These are phyloP conservation scores for Cryptococcus amylolentus DNA, from an alignment of 1,284 basidiomycete species.

Conservation along the genomic window DNA sequence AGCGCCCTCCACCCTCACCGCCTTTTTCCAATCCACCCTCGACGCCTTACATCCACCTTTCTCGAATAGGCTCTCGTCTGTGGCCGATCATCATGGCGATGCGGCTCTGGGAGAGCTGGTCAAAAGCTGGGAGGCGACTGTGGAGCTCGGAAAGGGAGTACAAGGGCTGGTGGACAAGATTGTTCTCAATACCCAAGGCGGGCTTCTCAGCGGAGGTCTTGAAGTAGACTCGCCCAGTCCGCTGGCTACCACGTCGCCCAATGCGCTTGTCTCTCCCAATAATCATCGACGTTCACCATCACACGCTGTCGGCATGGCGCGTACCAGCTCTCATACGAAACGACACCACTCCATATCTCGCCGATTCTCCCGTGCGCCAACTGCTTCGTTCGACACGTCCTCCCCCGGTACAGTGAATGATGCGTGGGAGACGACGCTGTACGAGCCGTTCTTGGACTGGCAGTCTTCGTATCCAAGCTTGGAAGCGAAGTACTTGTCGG, in stretches of 20 bases:
- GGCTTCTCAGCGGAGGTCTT: constrained; percentile 20
- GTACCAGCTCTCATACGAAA: constrained; percentile 7
- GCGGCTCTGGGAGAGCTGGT: constrained; percentile 67
- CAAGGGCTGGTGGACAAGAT: constrained; percentile 71
- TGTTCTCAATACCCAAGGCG: constrained; percentile 36
- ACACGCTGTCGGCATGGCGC: constrained; percentile 3
- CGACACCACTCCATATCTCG: constrained; percentile 22
- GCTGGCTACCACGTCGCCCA: neutral
- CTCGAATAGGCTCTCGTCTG: constrained; percentile 65
- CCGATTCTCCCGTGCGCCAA: constrained; percentile 33
- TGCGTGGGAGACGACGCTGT: constrained; percentile 78
- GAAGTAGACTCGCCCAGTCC: neutral
- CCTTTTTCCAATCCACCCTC: constrained; percentile 74
- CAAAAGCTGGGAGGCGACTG: constrained; percentile 64
- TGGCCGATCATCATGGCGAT: constrained; percentile 63
- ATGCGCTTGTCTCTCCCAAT: constrained; percentile 6
- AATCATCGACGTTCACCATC: constrained; percentile 5
- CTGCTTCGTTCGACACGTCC: constrained; percentile 18
- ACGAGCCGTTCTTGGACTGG: constrained; percentile 86
- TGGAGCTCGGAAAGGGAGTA: constrained; percentile 69
- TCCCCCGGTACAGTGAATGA: constrained; percentile 8
- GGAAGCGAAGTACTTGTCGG: constrained; percentile 65
- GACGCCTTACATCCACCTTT: constrained; percentile 73
- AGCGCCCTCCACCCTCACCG: constrained; percentile 69
- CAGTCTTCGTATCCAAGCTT: constrained; percentile 75